Conservation (phyloP, 495 filamentous ascomycete species). For the Penicillium waksmanii region DNA sequence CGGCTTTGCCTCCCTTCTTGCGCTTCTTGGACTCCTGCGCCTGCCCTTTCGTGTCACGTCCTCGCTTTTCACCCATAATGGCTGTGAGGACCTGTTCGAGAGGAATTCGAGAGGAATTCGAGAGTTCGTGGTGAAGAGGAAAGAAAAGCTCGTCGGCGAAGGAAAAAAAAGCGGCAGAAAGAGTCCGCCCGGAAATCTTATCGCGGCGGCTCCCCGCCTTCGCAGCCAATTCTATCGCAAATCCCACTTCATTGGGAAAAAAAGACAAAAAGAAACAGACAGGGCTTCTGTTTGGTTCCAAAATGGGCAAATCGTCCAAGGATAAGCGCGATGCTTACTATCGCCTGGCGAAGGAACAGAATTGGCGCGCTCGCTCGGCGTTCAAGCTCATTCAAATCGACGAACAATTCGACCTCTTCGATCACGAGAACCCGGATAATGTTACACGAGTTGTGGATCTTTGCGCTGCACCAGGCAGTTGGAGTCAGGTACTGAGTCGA, state of each 20-base stretch:
- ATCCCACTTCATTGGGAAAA: slow-evolving; percentile 21
- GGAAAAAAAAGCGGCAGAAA: slow-evolving; percentile 49
- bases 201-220: slow-evolving; percentile 29
- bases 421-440: slow-evolving; percentile 55
- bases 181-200: slow-evolving; percentile 44
- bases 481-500: slow-evolving; percentile 93
- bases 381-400: slow-evolving; percentile 97
- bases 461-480: slow-evolving; percentile 93
- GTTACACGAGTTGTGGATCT: slow-evolving; percentile 95
- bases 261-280: slow-evolving; percentile 10
- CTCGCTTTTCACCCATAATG: slow-evolving; percentile 50
- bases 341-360: slow-evolving; percentile 95
- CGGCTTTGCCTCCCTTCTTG: slow-evolving; percentile 47
- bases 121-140: slow-evolving; percentile 6
- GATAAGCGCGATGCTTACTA: slow-evolving; percentile 99
- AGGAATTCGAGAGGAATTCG: slow-evolving; percentile 5
- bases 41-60: slow-evolving; percentile 48
- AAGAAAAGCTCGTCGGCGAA: slow-evolving; percentile 21
- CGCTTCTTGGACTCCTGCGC: slow-evolving; percentile 49
- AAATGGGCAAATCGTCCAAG: slow-evolving; percentile 97
- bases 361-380: slow-evolving; percentile 93
- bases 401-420: slow-evolving; percentile 95
- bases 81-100: not conserved
- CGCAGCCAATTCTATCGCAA: slow-evolving; percentile 26
- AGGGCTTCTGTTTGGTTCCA: slow-evolving; percentile 5